Base-by-base conservation (phyloP, 2,329 filamentous ascomycete genomes). In the Colletotrichum magnum region DNA sequence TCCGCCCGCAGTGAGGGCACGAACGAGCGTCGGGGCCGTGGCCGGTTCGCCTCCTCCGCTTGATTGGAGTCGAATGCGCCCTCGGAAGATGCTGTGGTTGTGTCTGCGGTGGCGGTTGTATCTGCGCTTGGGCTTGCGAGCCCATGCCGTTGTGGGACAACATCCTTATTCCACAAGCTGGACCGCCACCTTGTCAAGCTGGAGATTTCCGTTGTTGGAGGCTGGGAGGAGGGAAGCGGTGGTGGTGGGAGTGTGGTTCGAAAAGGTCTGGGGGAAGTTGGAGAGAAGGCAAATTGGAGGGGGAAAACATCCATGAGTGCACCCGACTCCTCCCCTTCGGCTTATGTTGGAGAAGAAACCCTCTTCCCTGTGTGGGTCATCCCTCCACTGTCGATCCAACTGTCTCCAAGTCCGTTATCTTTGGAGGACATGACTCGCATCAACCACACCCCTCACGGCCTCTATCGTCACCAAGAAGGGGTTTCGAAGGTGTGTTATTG, bases 1-100 rank as follows among this genome's bases (percentile, higher is more conserved):
- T 78, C 53, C 83, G 75, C 57, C 78, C 79, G 69, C 83, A 85
- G 72, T 83, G 81, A 58, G 79, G 75, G 62, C 83, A 85, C 32
- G 75, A 73, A 43, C 75, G 77, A 47, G 70, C 52, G 48, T 66
- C 68, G 4, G 72, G 56, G 28, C 66, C 69, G 21, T 64, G 52
- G 21, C 61, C 72, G 51, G 67, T 69, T 68, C 71, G 69, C 51
- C 75, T 70, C 58, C 71, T 72, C 50, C 74, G 72, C 60, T 70
- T 71, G 41, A 62, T 54, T 66, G 69, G 71, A 50, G 60, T 71
- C 65, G 66, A 69, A 47, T 69, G 67, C 51, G 67, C 36, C 53
- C 56, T 62, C 24, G 58, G 66, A 51, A 64, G 54, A 28, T 60
- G 70, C 51, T 67, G 65, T 66, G 32, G 58, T 13, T 56, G 57